Base-by-base conservation (phyloP, 805 yeast genomes). In the Ogataea zsoltii region DNA sequence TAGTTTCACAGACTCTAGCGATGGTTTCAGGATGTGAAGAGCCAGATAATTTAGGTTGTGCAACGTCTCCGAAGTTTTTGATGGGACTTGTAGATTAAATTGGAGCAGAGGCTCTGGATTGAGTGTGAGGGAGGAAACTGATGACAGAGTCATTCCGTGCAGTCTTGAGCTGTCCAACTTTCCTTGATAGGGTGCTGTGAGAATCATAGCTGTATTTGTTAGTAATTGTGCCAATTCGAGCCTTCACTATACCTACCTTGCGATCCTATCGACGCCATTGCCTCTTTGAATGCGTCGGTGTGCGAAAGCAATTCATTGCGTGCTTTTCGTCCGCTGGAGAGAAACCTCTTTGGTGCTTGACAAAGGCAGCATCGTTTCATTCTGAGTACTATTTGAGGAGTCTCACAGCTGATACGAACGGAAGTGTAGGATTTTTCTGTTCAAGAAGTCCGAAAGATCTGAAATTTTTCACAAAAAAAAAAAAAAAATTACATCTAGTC, bases 71-170 rank as follows among this genome's bases (percentile, higher is more conserved):
- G 96, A 83, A 0, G 98, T 91, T 26, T 83, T 75, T 4, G 96
- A 88, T 0, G 98, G 98, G 12, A 82, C 69, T 63, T 88, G 96
- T 31, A 92, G 69, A 62, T 92, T 92, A 70, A 92, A 91, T 57
- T 88, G 94, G 1, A 92, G 58, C 43, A 91, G 66, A 1, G 96
- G 95, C 12, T 72, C 72, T 0, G 97, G 97, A 38, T 75, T 71
- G 23, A 90, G 77, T 0, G 96, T 82, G 12, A 92, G 68, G 1
- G 97, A 90, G 11, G 88, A 79, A 35, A 90, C 88, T 1, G 96
- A 88, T 2, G 96, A 86, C 1, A 92, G 70, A 0, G 97, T 89
- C 72, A 88, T 80, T 0, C 97, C 97, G 65, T 76, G 85, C 31
- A 73, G 65, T 38, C 57, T 38, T 37, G 58, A 28, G 42, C 54